Conservation (phyloP, 495 filamentous ascomycete species). For the Aspergillus wentii region DNA sequence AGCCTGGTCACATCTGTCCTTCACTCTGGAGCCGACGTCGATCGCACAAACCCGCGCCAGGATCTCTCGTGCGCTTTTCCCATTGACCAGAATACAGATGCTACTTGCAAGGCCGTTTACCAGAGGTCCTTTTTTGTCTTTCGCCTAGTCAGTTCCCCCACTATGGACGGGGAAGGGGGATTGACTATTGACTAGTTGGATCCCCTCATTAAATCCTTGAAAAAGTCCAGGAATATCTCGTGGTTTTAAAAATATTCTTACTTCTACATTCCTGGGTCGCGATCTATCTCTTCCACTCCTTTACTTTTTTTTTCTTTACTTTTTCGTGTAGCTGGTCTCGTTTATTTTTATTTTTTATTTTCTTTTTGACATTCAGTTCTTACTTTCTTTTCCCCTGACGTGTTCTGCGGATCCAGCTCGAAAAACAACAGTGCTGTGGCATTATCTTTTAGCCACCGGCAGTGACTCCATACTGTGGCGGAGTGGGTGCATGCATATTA, state of each 20-base stretch:
- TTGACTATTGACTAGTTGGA: too few species aligned
- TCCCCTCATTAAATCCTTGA: too few species aligned
- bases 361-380: constrained; percentile 5
- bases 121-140: too few species aligned
- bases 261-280: constrained; percentile 8
- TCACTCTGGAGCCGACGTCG: constrained; percentile 22
- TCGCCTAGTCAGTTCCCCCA: too few species aligned
- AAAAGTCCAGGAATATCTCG: constrained; percentile 23
- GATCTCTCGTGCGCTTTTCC: constrained; percentile 19
- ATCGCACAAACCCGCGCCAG: constrained; percentile 24
- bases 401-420: constrained; percentile 25
- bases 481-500: constrained; percentile 30
- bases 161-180: too few species aligned
- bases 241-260: constrained; percentile 5
- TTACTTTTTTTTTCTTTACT: constrained; percentile 8
- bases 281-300: constrained; percentile 6
- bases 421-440: constrained; percentile 9
- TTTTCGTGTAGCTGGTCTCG: constrained; percentile 10
- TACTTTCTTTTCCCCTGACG: constrained; percentile 19
- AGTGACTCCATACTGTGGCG: constrained; percentile 35
- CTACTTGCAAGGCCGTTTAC: too few species aligned
- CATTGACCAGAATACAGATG: too few species aligned
- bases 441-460: constrained; percentile 22
- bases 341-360: constrained; percentile 10
- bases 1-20: constrained; percentile 13